Evolutionary conservation across 345 rosid species (phyloP).

Genomic region (Punica granatum): DNA sequence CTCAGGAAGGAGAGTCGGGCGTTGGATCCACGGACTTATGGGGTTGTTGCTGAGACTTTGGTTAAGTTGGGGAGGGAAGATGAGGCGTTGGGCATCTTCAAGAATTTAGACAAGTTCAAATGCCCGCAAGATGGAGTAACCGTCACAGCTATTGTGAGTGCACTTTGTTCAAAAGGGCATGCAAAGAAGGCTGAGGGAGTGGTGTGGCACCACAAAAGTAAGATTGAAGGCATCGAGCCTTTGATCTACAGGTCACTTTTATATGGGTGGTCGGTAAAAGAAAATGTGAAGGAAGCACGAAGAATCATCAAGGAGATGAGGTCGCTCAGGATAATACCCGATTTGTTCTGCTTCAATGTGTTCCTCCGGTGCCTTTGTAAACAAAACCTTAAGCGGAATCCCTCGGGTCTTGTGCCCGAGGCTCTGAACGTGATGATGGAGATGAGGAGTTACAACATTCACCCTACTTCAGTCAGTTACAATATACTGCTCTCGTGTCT

Average conservation of each 20-base stretch:
- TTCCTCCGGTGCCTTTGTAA: conserved; percentile 69
- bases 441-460: conserved; percentile 51
- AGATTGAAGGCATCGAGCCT: conserved; percentile 33
- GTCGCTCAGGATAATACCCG: conserved; percentile 41
- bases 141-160: conserved; percentile 47
- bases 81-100: conserved; percentile 78
- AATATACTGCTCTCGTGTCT: conserved; percentile 73
- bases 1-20: conserved; percentile 44
- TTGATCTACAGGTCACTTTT: conserved; percentile 58
- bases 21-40: conserved; percentile 56
- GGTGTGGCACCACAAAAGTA: conserved; percentile 55
- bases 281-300: conserved; percentile 62
- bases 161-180: conserved; percentile 77
- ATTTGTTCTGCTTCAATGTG: conserved; percentile 65
- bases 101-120: conserved; percentile 70
- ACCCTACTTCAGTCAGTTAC: conserved; percentile 58
- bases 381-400: conserved; percentile 50
- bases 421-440: conserved; percentile 84
- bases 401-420: conserved; percentile 80
- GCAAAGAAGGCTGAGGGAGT: conserved; percentile 80
- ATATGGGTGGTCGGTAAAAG: conserved; percentile 59
- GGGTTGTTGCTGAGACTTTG: conserved; percentile 51
- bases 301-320: conserved; percentile 73
- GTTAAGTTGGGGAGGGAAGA: conserved; percentile 73
- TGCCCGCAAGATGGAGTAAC: conserved; percentile 53